phyloP scores from a whole-genome alignment of 1,284 basidiomycete genomes.

The Sporisorium scitamineum region DNA sequence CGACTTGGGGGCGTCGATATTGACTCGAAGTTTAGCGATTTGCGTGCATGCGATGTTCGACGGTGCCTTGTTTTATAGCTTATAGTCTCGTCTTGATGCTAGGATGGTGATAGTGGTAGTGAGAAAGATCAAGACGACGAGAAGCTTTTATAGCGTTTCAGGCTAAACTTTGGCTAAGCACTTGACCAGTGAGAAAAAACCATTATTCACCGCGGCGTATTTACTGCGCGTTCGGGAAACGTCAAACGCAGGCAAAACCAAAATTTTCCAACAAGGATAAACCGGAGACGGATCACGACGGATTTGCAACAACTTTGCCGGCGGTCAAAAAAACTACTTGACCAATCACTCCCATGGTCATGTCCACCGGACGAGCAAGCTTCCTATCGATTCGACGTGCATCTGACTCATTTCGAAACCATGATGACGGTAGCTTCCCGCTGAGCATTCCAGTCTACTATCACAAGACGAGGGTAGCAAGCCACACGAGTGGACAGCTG shows the following conservation, averaged over 20 bases:
- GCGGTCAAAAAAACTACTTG: no score
- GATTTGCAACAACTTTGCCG: conserved; percentile 1
- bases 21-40: background rate
- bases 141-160: background rate
- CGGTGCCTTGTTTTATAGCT: background rate
- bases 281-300: conserved; percentile 4
- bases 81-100: background rate
- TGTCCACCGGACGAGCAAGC: background rate
- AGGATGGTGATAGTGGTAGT: background rate
- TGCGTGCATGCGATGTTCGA: background rate
- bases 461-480: no score
- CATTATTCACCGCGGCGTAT: no score
- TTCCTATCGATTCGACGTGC: background rate
- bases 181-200: no score
- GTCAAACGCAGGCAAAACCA: background rate
- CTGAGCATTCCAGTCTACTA: no score
- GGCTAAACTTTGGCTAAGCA: background rate
- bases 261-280: background rate
- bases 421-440: no score
- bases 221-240: background rate
- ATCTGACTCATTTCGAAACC: no score
- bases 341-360: background rate
- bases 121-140: background rate
- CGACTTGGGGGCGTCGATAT: background rate
- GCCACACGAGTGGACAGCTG: background rate